A percentile compares a stretch with the other conserved stretches of the same genome.
Evolutionary conservation across 805 yeast genomes (phyloP).

Genomic region (Saccharomycopsis guyanensis): DNA sequence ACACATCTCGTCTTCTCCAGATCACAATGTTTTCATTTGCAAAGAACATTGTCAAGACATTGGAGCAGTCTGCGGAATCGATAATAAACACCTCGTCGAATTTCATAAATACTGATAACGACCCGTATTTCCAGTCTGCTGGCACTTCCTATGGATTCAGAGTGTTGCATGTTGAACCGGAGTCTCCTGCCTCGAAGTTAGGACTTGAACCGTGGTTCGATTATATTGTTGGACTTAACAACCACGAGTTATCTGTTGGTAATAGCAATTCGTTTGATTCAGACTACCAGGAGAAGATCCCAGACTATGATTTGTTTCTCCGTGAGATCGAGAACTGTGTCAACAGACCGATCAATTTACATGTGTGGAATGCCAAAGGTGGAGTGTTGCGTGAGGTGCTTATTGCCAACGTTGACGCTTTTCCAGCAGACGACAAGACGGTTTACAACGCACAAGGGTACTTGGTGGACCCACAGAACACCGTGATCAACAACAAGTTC

Average conservation of each 20-base stretch:
- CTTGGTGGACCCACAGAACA: slow-evolving; percentile 14
- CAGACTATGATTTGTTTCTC: slow-evolving; percentile 37
- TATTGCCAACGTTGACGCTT: slow-evolving; percentile 23
- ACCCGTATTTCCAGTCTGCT: slow-evolving; percentile 30
- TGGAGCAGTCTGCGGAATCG: slow-evolving; percentile 40
- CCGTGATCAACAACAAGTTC: slow-evolving; percentile 32
- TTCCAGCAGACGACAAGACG: slow-evolving; percentile 22
- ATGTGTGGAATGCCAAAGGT: slow-evolving; percentile 86
- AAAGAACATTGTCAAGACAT: slow-evolving; percentile 48
- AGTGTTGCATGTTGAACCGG: slow-evolving; percentile 40
- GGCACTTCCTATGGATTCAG: slow-evolving; percentile 45
- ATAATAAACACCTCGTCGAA: slow-evolving; percentile 25
- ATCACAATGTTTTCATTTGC: slow-evolving; percentile 41
- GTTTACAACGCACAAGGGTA: slow-evolving; percentile 27
- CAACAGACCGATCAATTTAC: slow-evolving; percentile 40
- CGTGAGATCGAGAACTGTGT: slow-evolving; percentile 37
- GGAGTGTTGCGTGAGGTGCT: slow-evolving; percentile 43
- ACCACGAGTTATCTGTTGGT: slow-evolving; percentile 40
- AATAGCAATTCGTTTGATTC: neutral
- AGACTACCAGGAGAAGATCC: slow-evolving; percentile 25
- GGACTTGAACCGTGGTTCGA: slow-evolving; percentile 86
- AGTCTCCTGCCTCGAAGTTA: slow-evolving; percentile 39
- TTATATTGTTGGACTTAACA: slow-evolving; percentile 73
- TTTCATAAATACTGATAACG: slow-evolving; percentile 23
- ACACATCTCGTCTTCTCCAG: too few species aligned